phyloP scores from a whole-genome alignment of 2,329 filamentous ascomycete species.

The Fusarium circinatum region DNA sequence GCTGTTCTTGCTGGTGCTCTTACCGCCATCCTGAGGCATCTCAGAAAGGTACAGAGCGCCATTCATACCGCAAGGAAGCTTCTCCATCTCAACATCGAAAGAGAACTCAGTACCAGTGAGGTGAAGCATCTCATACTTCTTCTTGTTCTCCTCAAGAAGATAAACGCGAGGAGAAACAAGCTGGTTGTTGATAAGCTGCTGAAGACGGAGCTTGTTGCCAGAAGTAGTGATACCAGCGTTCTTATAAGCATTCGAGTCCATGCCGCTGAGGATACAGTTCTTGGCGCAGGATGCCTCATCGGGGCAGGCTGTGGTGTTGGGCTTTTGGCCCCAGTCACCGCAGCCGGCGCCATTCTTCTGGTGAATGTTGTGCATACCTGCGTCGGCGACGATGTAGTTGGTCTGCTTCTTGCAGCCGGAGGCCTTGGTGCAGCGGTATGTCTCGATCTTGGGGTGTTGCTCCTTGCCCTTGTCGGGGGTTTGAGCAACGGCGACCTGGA shows the following conservation, averaged over 20 bases:
- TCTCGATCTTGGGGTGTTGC: slow-evolving; percentile 61
- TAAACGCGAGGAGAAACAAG: slow-evolving; percentile 62
- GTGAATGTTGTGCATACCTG: slow-evolving; percentile 58
- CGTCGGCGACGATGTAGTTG: slow-evolving; percentile 62
- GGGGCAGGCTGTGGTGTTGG: slow-evolving; percentile 59
- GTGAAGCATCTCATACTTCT: slow-evolving; percentile 69
- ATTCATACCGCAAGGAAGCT: slow-evolving; percentile 74
- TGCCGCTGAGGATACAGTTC: slow-evolving; percentile 65
- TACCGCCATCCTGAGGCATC: slow-evolving; percentile 68
- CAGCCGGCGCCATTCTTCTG: slow-evolving; percentile 48
- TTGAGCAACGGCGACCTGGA: slow-evolving; percentile 45
- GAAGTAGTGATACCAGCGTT: slow-evolving; percentile 47
- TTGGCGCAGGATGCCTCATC: slow-evolving; percentile 60
- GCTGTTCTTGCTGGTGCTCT: slow-evolving; percentile 57
- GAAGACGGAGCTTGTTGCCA: slow-evolving; percentile 45
- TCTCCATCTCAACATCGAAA: slow-evolving; percentile 73
- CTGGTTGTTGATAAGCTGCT: slow-evolving; percentile 26
- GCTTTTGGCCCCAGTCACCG: slow-evolving; percentile 40
- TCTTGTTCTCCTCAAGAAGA: slow-evolving; percentile 63
- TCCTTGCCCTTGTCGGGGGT: slow-evolving; percentile 55
- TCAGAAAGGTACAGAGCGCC: slow-evolving; percentile 71
- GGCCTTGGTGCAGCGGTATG: slow-evolving; percentile 61
- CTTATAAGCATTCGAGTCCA: slow-evolving; percentile 60
- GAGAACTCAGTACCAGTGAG: slow-evolving; percentile 70
- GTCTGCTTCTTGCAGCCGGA: slow-evolving; percentile 59